phyloP scores from a whole-genome alignment of 257 asterid genomes.

The Solanum lycopersicoides region DNA sequence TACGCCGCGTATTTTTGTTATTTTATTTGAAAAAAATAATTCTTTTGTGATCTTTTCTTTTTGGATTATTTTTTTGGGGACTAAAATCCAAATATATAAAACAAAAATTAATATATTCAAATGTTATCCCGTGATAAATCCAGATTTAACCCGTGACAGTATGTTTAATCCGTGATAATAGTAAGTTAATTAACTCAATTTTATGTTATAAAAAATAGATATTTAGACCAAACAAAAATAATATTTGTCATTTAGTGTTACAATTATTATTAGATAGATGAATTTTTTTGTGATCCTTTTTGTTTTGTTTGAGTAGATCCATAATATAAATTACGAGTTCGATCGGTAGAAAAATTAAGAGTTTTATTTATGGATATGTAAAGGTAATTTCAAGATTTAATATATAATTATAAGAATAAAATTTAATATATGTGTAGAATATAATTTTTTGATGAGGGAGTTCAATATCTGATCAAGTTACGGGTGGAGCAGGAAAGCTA shows the following conservation, averaged over 20 bases:
- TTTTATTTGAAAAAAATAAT: background rate
- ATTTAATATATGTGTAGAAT: background rate
- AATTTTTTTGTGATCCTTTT: background rate
- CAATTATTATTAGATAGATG: background rate
- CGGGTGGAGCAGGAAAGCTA: too few relatives aligned
- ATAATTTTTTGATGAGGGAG: background rate
- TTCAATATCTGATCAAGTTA: too few relatives aligned
- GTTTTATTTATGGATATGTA: background rate
- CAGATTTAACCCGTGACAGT: background rate
- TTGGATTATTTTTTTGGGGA: background rate
- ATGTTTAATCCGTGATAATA: background rate
- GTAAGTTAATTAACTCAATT: background rate
- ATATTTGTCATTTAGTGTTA: background rate
- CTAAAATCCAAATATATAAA: background rate
- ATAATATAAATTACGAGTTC: background rate
- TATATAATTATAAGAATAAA: background rate
- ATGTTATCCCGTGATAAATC: background rate
- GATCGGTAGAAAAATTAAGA: background rate
- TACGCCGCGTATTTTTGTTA: background rate
- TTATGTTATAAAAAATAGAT: background rate
- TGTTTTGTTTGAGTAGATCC: background rate
- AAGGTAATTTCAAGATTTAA: background rate
- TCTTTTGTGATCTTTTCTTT: background rate
- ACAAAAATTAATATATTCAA: background rate
- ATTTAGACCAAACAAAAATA: background rate